phyloP scores from a whole-genome alignment of 1,139 yeast species.

The Suhomyces anneliseae region DNA sequence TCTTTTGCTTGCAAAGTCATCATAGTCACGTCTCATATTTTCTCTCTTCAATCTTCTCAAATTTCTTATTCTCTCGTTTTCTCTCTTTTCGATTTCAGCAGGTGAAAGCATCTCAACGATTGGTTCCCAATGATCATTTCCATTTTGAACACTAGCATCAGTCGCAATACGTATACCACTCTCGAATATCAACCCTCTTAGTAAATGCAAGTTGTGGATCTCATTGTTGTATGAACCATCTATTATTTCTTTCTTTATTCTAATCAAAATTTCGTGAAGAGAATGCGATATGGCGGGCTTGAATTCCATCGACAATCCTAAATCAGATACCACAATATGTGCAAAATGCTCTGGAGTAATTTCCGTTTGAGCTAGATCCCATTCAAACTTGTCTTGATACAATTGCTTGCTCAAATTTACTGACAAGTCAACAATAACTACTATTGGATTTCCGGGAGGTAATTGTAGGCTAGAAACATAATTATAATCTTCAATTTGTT shows the following conservation, averaged over 20 bases:
- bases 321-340: conserved; percentile 72
- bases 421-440: conserved; percentile 77
- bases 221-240: conserved; percentile 67
- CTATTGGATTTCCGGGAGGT: conserved; percentile 64
- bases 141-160: conserved; percentile 46
- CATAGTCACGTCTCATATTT: conserved; percentile 62
- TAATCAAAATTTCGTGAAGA: conserved; percentile 73
- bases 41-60: conserved; percentile 91
- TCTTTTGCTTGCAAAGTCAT: conserved; percentile 39
- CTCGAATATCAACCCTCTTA: conserved; percentile 46
- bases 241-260: conserved; percentile 79
- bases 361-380: conserved; percentile 74
- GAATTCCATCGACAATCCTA: conserved; percentile 84
- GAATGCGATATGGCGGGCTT: conserved; percentile 89
- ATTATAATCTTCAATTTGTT: conserved; percentile 74
- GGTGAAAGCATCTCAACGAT: conserved; percentile 80
- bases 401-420: conserved; percentile 81
- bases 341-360: conserved; percentile 87
- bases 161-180: conserved; percentile 47
- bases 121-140: conserved; percentile 83
- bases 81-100: conserved; percentile 93
- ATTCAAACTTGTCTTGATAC: conserved; percentile 91
- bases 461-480: conserved; percentile 60
- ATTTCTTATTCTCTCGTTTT: conserved; percentile 91
- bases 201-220: conserved; percentile 45